Conservation (phyloP, 1,284 basidiomycete genomes). For the Ceratobasidium sp. region DNA sequence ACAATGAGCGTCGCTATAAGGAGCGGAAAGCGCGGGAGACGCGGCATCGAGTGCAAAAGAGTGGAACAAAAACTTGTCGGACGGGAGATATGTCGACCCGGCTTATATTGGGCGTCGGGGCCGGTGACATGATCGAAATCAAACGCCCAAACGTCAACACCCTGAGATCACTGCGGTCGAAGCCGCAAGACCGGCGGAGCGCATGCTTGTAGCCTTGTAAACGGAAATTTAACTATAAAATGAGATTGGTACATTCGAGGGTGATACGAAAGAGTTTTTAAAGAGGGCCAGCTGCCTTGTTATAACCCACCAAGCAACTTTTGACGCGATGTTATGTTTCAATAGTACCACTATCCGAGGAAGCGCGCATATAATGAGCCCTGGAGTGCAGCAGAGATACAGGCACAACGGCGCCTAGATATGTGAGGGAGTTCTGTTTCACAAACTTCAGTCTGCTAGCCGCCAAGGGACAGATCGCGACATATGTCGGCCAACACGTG, state of each 20-base stretch:
- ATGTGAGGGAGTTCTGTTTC: too few relatives aligned
- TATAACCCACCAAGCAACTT: too few relatives aligned
- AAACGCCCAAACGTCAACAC: too few relatives aligned
- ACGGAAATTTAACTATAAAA: too few relatives aligned
- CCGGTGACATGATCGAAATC: neutral
- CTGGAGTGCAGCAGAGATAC: neutral
- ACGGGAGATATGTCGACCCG: neutral
- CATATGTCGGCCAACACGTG: neutral
- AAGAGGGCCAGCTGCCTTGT: too few relatives aligned
- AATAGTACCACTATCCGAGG: neutral
- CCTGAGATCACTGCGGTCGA: too few relatives aligned
- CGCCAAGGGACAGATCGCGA: neutral
- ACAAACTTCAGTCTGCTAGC: too few relatives aligned
- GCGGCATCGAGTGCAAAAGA: conserved; percentile 15
- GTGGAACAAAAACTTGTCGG: neutral
- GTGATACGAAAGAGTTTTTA: too few relatives aligned
- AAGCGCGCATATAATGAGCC: neutral
- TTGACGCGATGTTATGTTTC: neutral
- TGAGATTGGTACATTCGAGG: too few relatives aligned
- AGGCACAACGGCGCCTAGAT: neutral
- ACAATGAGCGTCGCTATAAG: conserved; percentile 14
- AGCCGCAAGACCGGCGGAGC: too few relatives aligned
- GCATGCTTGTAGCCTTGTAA: too few relatives aligned
- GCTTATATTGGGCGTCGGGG: neutral
- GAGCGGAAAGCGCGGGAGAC: conserved; percentile 21